phyloP scores from a whole-genome alignment of 1,139 yeast species.

The Fermentozyma sake region DNA sequence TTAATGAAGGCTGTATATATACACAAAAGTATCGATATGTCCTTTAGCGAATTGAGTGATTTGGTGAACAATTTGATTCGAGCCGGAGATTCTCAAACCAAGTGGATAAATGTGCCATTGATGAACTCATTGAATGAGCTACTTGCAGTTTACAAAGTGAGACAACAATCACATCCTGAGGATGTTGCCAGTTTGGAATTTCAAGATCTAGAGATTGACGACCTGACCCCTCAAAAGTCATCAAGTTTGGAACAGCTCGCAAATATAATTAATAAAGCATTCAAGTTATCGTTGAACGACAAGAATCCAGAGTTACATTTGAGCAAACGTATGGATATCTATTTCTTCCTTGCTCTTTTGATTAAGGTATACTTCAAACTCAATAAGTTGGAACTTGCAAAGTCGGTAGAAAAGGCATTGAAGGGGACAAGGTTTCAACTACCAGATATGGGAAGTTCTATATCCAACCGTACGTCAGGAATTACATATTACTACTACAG shows the following conservation, averaged over 20 bases:
- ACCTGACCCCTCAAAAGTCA: slow-evolving; percentile 5
- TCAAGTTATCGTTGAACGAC: slow-evolving; percentile 77
- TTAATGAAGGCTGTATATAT: slow-evolving; percentile 36
- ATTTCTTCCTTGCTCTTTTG: slow-evolving; percentile 68
- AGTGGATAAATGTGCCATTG: slow-evolving; percentile 65
- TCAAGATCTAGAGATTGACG: slow-evolving; percentile 9
- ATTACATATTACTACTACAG: slow-evolving; percentile 63
- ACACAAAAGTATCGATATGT: slow-evolving; percentile 30
- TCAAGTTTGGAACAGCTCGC: slow-evolving; percentile 52
- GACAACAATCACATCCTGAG: slow-evolving; percentile 29
- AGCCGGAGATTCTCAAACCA: slow-evolving; percentile 57
- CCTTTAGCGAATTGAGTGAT: slow-evolving; percentile 38
- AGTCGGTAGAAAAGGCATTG: slow-evolving; percentile 72
- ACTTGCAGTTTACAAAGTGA: slow-evolving; percentile 41
- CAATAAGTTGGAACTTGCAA: slow-evolving; percentile 70
- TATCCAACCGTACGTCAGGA: slow-evolving; percentile 46
- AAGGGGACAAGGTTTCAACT: slow-evolving; percentile 44
- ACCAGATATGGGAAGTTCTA: slow-evolving; percentile 50
- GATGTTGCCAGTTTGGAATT: slow-evolving; percentile 13
- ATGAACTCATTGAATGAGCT: slow-evolving; percentile 54
- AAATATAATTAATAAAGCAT: slow-evolving; percentile 64
- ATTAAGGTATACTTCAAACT: slow-evolving; percentile 69
- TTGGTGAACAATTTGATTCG: slow-evolving; percentile 50
- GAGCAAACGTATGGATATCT: slow-evolving; percentile 64
- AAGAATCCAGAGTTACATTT: slow-evolving; percentile 47